A percentile compares a stretch with the other conserved stretches of the same genome.
Conservation (phyloP, 768 basidiomycete genomes). For the Termitomyces eurrhizus region DNA sequence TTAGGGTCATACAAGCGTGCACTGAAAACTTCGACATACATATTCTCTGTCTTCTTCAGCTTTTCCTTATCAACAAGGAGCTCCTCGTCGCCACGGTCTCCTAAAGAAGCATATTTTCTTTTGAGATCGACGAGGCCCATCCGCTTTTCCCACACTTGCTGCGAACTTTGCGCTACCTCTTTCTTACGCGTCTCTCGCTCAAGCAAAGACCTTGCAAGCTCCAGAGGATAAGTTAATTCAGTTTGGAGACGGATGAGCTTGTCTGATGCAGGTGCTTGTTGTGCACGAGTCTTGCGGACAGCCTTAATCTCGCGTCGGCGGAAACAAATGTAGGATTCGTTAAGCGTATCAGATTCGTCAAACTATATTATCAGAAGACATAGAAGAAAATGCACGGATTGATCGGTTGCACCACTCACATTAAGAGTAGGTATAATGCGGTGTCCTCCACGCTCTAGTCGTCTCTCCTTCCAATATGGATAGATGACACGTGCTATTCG, state of each 20-base stretch:
- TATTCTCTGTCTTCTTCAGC: constrained; percentile 54
- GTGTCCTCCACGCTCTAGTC: constrained; percentile 75
- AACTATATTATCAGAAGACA: constrained; percentile 38
- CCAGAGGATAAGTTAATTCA: constrained; percentile 70
- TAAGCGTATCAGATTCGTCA: constrained; percentile 85
- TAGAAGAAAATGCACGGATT: not conserved
- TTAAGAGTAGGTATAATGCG: constrained; percentile 86
- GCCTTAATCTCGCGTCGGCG: constrained; percentile 92
- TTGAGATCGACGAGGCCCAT: constrained; percentile 75
- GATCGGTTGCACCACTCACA: constrained; percentile 41
- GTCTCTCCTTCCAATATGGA: constrained; percentile 87
- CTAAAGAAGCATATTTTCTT: constrained; percentile 60
- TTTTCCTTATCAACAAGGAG: constrained; percentile 69
- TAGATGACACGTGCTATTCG: constrained; percentile 74
- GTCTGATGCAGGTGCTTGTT: constrained; percentile 86
- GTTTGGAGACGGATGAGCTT: constrained; percentile 77
- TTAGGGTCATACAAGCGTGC: not conserved
- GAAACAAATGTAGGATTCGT: constrained; percentile 97
- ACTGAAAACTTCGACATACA: constrained; percentile 20
- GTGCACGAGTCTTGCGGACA: constrained; percentile 89
- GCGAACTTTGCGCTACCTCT: constrained; percentile 52
- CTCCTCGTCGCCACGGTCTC: constrained; percentile 67
- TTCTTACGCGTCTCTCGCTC: constrained; percentile 76
- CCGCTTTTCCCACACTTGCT: constrained; percentile 76
- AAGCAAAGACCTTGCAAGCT: constrained; percentile 67